phyloP scores from a whole-genome alignment of 768 basidiomycete species.

The Phlebiopsis flavidoalba region DNA sequence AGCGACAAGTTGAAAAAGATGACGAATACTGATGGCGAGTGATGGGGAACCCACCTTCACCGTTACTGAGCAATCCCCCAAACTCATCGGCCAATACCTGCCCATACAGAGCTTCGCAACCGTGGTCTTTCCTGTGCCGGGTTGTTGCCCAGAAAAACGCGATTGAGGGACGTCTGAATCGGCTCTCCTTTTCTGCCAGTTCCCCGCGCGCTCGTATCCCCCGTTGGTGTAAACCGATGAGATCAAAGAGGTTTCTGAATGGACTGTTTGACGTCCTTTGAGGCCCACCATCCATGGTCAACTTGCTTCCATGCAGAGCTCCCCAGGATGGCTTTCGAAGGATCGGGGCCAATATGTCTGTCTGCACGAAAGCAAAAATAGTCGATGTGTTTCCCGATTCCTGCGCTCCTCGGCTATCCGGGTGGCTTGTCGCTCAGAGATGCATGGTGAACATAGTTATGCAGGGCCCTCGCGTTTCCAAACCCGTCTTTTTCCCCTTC shows the following conservation, averaged over 20 bases:
- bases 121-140: slow-evolving; percentile 70
- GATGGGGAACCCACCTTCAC: slow-evolving; percentile 46
- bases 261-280: slow-evolving; percentile 49
- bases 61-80: slow-evolving; percentile 62
- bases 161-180: slow-evolving; percentile 51
- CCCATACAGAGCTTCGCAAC: slow-evolving; percentile 66
- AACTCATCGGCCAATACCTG: slow-evolving; percentile 53
- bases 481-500: slow-evolving; percentile 56
- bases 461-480: slow-evolving; percentile 61
- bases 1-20: neutral
- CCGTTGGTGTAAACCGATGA: slow-evolving; percentile 48
- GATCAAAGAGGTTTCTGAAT: slow-evolving; percentile 41
- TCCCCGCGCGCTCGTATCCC: slow-evolving; percentile 63
- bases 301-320: slow-evolving; percentile 45
- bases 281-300: slow-evolving; percentile 52
- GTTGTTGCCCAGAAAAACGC: slow-evolving; percentile 62
- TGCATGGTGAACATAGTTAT: slow-evolving; percentile 42
- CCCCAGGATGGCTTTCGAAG: slow-evolving; percentile 39
- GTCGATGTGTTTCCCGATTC: slow-evolving; percentile 33
- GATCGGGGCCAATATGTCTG: slow-evolving; percentile 67
- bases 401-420: slow-evolving; percentile 40
- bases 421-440: slow-evolving; percentile 49
- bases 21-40: neutral
- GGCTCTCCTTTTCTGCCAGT: slow-evolving; percentile 49
- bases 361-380: slow-evolving; percentile 47